A percentile compares a stretch with the other conserved stretches of the same genome.
These are phyloP conservation scores for Haplosporangium gracile DNA, from an alignment of 192 early-diverging fungal species.

Conservation along the genomic window DNA sequence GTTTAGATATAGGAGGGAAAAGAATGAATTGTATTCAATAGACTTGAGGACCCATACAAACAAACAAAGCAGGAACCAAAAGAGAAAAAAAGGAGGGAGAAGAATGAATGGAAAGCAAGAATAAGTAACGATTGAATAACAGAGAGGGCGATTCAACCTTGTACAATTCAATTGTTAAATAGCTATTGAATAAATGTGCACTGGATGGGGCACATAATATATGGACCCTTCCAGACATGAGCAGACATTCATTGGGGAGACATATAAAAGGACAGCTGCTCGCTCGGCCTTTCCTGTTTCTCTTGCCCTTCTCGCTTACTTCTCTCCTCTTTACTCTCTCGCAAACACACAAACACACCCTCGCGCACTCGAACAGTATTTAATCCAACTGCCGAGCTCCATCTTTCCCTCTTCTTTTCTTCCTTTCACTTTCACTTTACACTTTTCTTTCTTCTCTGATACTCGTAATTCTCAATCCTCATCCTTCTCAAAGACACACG, in stretches of 20 bases:
- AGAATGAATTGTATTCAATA: neutral
- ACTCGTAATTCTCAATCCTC: neutral
- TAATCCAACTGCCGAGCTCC: neutral
- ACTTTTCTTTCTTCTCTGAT: neutral
- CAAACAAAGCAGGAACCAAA: neutral
- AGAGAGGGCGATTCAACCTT: neutral
- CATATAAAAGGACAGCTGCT: neutral
- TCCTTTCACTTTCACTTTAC: neutral
- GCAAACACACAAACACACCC: neutral
- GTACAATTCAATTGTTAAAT: neutral
- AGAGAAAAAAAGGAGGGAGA: neutral
- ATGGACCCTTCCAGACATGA: neutral
- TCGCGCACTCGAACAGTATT: neutral
- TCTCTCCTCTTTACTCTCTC: neutral
- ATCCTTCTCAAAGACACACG: no score
- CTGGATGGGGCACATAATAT: neutral
- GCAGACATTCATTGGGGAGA: neutral
- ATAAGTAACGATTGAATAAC: neutral
- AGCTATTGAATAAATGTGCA: neutral
- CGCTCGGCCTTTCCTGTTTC: neutral
- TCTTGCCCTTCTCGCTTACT: neutral
- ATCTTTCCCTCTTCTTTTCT: constrained; percentile 6
- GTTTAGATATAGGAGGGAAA: neutral
- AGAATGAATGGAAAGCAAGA: neutral
- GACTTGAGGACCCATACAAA: neutral